A percentile compares a stretch with the other conserved stretches of the same genome.
These are phyloP conservation scores for Vigna nakashimae DNA, from an alignment of 306 rosid species.

Conservation along the genomic window DNA sequence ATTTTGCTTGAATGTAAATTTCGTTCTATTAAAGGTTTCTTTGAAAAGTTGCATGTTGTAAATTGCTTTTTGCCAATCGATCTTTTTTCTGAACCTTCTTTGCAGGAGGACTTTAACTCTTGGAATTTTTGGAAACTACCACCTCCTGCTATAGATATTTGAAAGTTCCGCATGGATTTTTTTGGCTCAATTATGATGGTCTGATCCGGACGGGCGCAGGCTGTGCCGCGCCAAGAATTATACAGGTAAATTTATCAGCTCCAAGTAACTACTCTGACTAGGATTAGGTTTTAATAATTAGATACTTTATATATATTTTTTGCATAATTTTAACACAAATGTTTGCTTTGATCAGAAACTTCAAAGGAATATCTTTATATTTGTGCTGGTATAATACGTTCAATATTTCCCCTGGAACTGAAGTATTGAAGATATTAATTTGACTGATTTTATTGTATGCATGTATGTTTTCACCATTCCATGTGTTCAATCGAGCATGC, in stretches of 20 bases:
- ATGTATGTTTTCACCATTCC: background rate
- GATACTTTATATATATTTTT: conserved; percentile 2
- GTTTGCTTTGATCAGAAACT: background rate
- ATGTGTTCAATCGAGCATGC: conserved; percentile 12
- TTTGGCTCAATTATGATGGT: conserved; percentile 39
- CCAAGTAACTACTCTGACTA: conserved; percentile 12
- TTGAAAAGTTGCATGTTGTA: conserved; percentile 4
- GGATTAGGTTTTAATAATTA: conserved; percentile 20
- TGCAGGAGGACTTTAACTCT: conserved; percentile 91
- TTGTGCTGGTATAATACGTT: background rate
- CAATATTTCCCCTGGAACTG: background rate
- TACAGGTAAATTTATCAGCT: conserved; percentile 50
- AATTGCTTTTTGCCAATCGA: background rate
- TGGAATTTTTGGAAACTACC: conserved; percentile 98
- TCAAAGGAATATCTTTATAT: conserved; percentile 7
- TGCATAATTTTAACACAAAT: background rate
- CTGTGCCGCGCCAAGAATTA: conserved; percentile 40
- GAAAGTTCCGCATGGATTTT: conserved; percentile 40
- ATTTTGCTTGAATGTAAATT: conserved; percentile 13
- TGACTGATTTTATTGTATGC: background rate
- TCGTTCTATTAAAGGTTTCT: conserved; percentile 1
- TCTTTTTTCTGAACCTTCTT: conserved; percentile 31
- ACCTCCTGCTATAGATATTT: conserved; percentile 53
- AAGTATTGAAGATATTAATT: background rate
- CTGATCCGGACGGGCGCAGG: conserved; percentile 39